Percentiles rank a stretch among this genome's conserved stretches.
These are phyloP conservation scores for Botrytis pseudocinerea DNA, from an alignment of 2,329 filamentous ascomycete species.

Conservation along the genomic window DNA sequence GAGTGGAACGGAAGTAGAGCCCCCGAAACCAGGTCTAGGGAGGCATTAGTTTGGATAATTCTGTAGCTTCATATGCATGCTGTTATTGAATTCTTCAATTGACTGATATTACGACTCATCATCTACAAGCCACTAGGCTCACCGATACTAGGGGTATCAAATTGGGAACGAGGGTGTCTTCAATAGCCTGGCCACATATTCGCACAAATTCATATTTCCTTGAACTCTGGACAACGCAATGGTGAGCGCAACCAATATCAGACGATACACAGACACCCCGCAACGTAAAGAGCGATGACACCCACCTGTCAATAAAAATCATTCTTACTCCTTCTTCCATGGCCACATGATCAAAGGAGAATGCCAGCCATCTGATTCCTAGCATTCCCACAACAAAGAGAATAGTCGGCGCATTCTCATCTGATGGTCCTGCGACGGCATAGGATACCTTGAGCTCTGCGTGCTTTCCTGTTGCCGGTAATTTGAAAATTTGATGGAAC, in stretches of 20 bases:
- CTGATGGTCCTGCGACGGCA: slow-evolving; percentile 34
- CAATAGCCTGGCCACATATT: background rate
- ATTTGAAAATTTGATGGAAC: slow-evolving; percentile 34
- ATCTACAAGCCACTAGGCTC: background rate
- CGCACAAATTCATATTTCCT: background rate
- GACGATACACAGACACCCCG: background rate
- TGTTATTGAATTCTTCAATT: background rate
- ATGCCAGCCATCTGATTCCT: slow-evolving; percentile 39
- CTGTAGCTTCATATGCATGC: background rate
- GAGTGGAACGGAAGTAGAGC: slow-evolving; percentile 44
- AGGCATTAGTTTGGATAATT: background rate
- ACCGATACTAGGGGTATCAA: background rate
- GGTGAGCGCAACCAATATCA: background rate
- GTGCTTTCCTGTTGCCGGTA: slow-evolving; percentile 34
- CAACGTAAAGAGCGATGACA: slow-evolving; percentile 1
- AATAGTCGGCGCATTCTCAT: slow-evolving; percentile 38
- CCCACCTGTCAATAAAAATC: slow-evolving; percentile 45
- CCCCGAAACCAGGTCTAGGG: slow-evolving; percentile 48
- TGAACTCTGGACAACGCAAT: background rate
- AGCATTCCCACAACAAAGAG: slow-evolving; percentile 46
- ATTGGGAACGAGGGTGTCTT: background rate
- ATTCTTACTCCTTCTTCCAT: slow-evolving; percentile 41
- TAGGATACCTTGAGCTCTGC: slow-evolving; percentile 35
- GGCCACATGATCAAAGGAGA: slow-evolving; percentile 40
- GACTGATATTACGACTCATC: background rate